These are phyloP conservation scores for Ustilago loliicola DNA, from an alignment of 1,284 basidiomycete species.

Conservation along the genomic window DNA sequence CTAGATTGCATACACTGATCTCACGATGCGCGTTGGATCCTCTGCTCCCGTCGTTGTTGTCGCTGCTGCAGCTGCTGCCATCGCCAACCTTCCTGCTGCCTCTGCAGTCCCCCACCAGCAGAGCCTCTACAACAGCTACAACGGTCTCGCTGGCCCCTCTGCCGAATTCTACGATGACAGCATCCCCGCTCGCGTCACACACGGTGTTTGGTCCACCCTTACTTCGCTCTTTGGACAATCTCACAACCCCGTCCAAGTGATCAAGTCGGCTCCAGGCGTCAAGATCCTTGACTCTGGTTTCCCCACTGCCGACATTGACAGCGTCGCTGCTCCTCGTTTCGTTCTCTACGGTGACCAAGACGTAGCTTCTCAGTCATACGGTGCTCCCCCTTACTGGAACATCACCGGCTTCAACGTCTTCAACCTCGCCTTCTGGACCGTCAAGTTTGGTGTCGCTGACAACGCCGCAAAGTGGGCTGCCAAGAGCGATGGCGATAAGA, in stretches of 20 bases:
- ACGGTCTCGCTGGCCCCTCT: slow-evolving; percentile 27
- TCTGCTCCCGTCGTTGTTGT: slow-evolving; percentile 22
- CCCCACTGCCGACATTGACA: slow-evolving; percentile 47
- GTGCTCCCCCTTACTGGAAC: slow-evolving; percentile 46
- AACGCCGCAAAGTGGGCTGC: slow-evolving; percentile 61
- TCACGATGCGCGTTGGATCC: slow-evolving; percentile 29
- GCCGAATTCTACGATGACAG: slow-evolving; percentile 52
- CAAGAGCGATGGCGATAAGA: slow-evolving; percentile 43
- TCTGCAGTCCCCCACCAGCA: slow-evolving; percentile 42
- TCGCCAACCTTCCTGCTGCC: slow-evolving; percentile 25
- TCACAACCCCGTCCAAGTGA: slow-evolving; percentile 26
- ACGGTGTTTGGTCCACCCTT: slow-evolving; percentile 34
- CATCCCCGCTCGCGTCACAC: slow-evolving; percentile 41
- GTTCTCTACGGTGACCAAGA: slow-evolving; percentile 52
- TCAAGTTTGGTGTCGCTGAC: slow-evolving; percentile 67
- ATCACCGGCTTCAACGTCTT: slow-evolving; percentile 71
- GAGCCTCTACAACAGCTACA: slow-evolving; percentile 45
- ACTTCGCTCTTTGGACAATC: slow-evolving; percentile 35
- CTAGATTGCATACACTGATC: neutral
- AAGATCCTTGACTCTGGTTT: slow-evolving; percentile 41
- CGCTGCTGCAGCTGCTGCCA: slow-evolving; percentile 24
- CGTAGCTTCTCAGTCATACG: slow-evolving; percentile 39
- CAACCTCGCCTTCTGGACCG: slow-evolving; percentile 73
- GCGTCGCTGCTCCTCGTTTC: slow-evolving; percentile 40
- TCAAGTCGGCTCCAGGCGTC: slow-evolving; percentile 38